Conservation (phyloP, 1,139 yeast genomes). For the Geotrichum reessii region DNA sequence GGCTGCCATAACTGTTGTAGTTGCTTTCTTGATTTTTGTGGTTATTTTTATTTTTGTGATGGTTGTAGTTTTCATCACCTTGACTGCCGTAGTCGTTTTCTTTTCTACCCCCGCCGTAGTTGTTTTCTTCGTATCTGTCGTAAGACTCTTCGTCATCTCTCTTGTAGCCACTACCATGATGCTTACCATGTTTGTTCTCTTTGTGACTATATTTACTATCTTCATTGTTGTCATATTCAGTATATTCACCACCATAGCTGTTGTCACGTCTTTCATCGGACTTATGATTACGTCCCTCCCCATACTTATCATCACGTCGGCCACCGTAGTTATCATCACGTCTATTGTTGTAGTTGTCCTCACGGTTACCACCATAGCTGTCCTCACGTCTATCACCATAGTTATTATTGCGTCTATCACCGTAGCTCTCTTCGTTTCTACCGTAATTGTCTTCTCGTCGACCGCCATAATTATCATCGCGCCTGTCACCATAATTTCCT, state of each 20-base stretch:
- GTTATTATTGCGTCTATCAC: not conserved
- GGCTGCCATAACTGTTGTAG: not conserved
- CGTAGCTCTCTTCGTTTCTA: not conserved
- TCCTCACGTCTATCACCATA: not conserved
- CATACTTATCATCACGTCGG: not conserved
- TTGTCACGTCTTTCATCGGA: not conserved
- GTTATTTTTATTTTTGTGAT: slow-evolving; percentile 3
- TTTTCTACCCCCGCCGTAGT: not conserved
- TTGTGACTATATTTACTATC: not conserved
- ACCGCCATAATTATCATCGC: not conserved
- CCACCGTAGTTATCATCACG: not conserved
- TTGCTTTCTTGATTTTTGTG: not conserved
- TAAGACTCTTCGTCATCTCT: not conserved
- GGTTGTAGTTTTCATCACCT: not conserved
- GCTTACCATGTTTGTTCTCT: not conserved
- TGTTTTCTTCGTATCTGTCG: not conserved
- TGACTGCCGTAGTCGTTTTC: not conserved
- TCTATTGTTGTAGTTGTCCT: not conserved
- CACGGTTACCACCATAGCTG: not conserved
- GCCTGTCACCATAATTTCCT: not conserved
- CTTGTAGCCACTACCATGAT: not conserved
- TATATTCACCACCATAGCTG: not conserved
- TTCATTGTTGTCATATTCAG: not conserved
- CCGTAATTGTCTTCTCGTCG: not conserved
- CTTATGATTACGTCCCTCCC: not conserved